Evolutionary conservation across 2,329 filamentous ascomycete genomes (phyloP), one percentile per base, ranked within the genome.

Genomic region (Bipolaris bicolor): DNA sequence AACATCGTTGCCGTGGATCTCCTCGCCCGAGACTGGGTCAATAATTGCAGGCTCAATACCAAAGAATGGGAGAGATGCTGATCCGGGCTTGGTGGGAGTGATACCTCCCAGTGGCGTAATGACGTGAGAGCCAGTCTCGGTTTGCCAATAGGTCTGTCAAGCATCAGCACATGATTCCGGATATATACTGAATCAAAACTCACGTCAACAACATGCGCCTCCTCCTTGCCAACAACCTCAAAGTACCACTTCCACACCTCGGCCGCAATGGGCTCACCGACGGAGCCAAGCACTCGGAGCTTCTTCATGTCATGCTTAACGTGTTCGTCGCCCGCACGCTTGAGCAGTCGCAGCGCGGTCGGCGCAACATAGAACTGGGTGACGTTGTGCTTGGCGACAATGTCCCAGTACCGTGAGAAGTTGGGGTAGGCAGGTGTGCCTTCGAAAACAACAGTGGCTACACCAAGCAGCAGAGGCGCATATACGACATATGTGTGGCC

Each of bases 241-340:
- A 92, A 94, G 81, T 98, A 99, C 95, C 95, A 99, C 81, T 98
- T 98, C 95, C 95, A 99, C 58, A 99, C 90, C 78, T 99, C 95
- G 20, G 94, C 91, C 16, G 95, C 94, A 71, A 99, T 99, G 37
- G 95, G 95, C 82, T 99, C 95, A 67, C 95, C 95, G 57, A 99
- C 95, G 16, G 94, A 97, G 58, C 94, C 95, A 18, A 99, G 83
- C 5, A 98, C 89, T 75, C 95, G 87, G 61, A 99, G 85, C 70
- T 91, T 86, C 80, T 91, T 89, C 91, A 99, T 95, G 74, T 92
- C 82, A 72, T 90, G 87, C 81, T 92, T 91, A 70, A 98, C 92
- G 75, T 95, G 91, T 74, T 98, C 86, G 75, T 98, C 89, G 59
- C 95, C 95, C 29, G 95, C 95, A 66, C 95, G 91, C 87, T 99